A percentile compares a stretch with the other conserved stretches of the same genome.
phyloP scores from a whole-genome alignment of 2,329 filamentous ascomycete genomes.

The Ascochyta fabae region DNA sequence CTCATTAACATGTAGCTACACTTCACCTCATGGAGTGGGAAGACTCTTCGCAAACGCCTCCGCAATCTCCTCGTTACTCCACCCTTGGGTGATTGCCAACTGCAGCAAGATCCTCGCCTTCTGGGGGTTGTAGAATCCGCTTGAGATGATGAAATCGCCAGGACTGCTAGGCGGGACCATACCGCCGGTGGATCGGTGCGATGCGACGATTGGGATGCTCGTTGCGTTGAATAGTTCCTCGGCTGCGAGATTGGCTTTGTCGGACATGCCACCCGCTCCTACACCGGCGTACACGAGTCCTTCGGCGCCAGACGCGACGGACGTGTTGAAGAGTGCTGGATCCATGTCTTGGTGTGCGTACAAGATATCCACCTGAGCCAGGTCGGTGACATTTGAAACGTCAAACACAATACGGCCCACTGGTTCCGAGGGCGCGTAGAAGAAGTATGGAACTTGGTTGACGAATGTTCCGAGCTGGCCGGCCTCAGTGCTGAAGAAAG shows the following conservation, averaged over 20 bases:
- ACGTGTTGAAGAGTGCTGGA: slow-evolving; percentile 55
- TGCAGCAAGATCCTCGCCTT: slow-evolving; percentile 62
- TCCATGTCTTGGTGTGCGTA: slow-evolving; percentile 63
- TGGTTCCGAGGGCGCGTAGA: slow-evolving; percentile 58
- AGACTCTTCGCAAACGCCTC: slow-evolving; percentile 43
- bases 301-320: slow-evolving; percentile 58
- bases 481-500: slow-evolving; percentile 64
- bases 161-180: slow-evolving; percentile 52
- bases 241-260: slow-evolving; percentile 44
- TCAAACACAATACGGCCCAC: slow-evolving; percentile 54
- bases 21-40: slow-evolving; percentile 16
- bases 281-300: slow-evolving; percentile 64
- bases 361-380: slow-evolving; percentile 64
- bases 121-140: slow-evolving; percentile 63
- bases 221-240: slow-evolving; percentile 55
- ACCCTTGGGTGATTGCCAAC: slow-evolving; percentile 41
- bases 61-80: slow-evolving; percentile 54
- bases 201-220: slow-evolving; percentile 59
- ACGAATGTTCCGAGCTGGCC: slow-evolving; percentile 65
- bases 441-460: slow-evolving; percentile 66
- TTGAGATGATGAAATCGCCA: slow-evolving; percentile 49
- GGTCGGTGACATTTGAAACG: slow-evolving; percentile 50
- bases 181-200: slow-evolving; percentile 59
- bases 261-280: slow-evolving; percentile 59
- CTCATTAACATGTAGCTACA: neutral